Base-by-base conservation (phyloP, 1,139 yeast genomes). In the Pichia sp. region DNA sequence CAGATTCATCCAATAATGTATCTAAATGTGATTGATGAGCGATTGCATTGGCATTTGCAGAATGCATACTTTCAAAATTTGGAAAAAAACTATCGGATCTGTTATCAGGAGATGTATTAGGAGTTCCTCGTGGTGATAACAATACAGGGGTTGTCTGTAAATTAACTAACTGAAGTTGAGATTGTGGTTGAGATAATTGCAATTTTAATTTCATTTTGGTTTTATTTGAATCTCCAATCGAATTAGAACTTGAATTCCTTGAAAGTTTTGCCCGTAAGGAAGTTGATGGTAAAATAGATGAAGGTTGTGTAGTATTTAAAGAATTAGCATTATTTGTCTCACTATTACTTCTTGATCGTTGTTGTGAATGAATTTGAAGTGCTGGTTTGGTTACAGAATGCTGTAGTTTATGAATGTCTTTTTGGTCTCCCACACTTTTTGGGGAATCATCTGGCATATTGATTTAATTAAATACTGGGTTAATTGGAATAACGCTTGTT, bases 71-170 rank as follows among this genome's bases (percentile, higher is more conserved):
- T 35, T 44, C 42, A 54, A 42, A 20, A 50, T 48, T 29, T 31
- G 46, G 32, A 22, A 46, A 48, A 23, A 35, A 42, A 22, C 37
- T 30, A 29, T 45, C 49, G 10, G 30, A 27, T 24, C 33, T 39
- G 12, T 34, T 26, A 8, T 50, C 52, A 3, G 64, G 62, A 4
- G 63, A 57, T 1, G 57, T 47, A 8, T 45, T 34, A 6, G 64
- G 63, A 0, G 64, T 58, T 4, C 61, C 62, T 33, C 54, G 55
- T 8, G 64, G 64, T 9, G 63, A 60, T 22, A 60, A 40, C 10
- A 59, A 41, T 7, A 60, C 57, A 1, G 61, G 60, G 0, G 58
- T 54, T 2, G 46, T 42, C 27, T 41, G 46, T 6, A 40, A 11
- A 27, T 31, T 34, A 1, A 55, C 30, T 10, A 57, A 22, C n/a